A percentile compares a stretch with the other conserved stretches of the same genome.
These are phyloP conservation scores for Tulasnella calospora DNA, from an alignment of 768 basidiomycete species.

Conservation along the genomic window DNA sequence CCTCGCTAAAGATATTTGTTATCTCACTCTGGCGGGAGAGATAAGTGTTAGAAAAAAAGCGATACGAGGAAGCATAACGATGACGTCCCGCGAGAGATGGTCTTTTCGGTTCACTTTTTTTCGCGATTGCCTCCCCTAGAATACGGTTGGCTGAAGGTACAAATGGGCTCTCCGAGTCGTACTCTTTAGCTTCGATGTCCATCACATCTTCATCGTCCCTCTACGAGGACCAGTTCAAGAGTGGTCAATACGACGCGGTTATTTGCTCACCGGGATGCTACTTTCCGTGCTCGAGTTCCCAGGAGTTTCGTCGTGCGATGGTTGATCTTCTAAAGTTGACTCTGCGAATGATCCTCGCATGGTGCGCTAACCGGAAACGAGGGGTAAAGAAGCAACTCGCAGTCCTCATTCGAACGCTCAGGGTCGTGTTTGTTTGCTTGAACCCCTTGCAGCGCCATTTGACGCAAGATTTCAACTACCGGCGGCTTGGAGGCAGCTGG, in stretches of 20 bases:
- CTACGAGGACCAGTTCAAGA: not conserved
- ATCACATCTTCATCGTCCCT: not conserved
- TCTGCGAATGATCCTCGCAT: not conserved
- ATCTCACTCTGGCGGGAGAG: not conserved
- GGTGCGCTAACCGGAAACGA: not conserved
- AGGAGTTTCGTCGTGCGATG: not conserved
- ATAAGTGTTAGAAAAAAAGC: not conserved
- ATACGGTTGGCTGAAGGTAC: not conserved
- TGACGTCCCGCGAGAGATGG: not conserved
- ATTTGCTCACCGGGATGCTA: not conserved
- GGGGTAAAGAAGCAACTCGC: not conserved
- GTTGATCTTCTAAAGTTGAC: not conserved
- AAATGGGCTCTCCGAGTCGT: not conserved
- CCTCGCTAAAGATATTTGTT: not conserved
- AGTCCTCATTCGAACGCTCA: not conserved
- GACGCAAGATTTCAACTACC: too few species aligned
- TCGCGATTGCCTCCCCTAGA: not conserved
- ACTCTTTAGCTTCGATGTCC: not conserved
- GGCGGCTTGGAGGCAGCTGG: too few species aligned
- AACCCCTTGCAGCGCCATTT: not conserved
- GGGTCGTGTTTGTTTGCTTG: not conserved
- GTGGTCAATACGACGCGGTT: not conserved
- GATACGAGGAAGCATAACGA: not conserved
- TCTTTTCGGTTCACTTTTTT: not conserved
- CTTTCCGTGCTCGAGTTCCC: not conserved